Evolutionary conservation across 2,329 filamentous ascomycete genomes (phyloP).

Genomic region (Mollisia scopiformis): DNA sequence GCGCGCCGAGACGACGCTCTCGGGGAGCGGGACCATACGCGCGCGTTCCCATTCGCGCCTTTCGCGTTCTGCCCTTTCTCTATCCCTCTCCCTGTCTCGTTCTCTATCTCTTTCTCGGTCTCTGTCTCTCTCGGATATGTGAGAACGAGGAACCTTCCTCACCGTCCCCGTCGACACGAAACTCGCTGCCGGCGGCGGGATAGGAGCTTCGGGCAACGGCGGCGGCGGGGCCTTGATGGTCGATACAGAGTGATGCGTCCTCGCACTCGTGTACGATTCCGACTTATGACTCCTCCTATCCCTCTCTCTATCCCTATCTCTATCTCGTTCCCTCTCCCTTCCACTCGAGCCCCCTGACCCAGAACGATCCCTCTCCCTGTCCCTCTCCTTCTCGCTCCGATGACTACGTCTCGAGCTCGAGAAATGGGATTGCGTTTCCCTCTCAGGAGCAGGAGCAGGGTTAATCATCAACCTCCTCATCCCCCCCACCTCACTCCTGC

Average conservation of each 20-base stretch:
- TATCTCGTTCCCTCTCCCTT: not conserved
- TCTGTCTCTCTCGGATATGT: slow-evolving; percentile 7
- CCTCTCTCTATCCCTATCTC: not conserved
- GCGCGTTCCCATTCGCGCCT: slow-evolving; percentile 1
- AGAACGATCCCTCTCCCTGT: not conserved
- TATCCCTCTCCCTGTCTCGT: slow-evolving; percentile 9
- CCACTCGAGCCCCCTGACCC: not conserved
- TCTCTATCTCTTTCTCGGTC: slow-evolving; percentile 4
- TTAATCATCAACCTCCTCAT: no score
- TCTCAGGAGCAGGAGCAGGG: not conserved
- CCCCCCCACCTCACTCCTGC: not conserved
- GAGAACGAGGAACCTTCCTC: not conserved
- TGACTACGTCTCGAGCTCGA: not conserved
- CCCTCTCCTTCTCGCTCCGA: not conserved
- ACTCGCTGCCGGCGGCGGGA: not conserved
- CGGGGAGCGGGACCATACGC: slow-evolving; percentile 22
- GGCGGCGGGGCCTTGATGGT: not conserved
- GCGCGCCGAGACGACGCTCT: slow-evolving; percentile 17
- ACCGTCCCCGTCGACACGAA: not conserved
- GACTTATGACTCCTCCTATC: not conserved
- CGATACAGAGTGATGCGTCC: not conserved
- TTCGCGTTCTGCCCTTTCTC: not conserved
- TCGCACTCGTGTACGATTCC: not conserved
- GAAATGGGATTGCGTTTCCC: not conserved
- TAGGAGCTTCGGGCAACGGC: not conserved